Percentiles rank a stretch among this genome's conserved stretches.
Conservation (phyloP, 1,139 yeast species). For the Blastobotrys indianensis region DNA sequence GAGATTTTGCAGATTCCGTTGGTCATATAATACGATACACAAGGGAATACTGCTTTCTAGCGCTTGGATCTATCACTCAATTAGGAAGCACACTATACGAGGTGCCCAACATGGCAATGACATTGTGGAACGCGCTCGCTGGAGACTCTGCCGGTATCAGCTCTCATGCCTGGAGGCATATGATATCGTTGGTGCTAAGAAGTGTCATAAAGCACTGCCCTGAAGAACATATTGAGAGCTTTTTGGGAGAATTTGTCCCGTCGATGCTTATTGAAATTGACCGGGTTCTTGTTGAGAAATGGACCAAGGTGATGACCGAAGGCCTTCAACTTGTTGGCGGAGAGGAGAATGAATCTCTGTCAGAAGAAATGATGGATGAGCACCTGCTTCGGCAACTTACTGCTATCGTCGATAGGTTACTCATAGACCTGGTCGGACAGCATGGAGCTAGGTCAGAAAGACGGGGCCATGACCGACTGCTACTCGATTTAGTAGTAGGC, state of each 20-base stretch:
- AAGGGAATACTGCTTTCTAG: conserved; percentile 87
- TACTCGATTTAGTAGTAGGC: conserved; percentile 58
- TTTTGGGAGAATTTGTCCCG: conserved; percentile 75
- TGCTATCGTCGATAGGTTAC: conserved; percentile 82
- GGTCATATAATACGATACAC: conserved; percentile 95
- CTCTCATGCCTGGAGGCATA: conserved; percentile 94
- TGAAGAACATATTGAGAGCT: conserved; percentile 53
- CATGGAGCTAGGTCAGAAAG: conserved; percentile 20
- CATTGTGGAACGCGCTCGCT: conserved; percentile 80
- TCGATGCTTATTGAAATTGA: conserved; percentile 69
- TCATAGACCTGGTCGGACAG: conserved; percentile 88
- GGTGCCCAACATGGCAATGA: conserved; percentile 70
- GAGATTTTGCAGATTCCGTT: conserved; percentile 98
- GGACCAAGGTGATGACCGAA: conserved; percentile 66
- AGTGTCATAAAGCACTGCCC: conserved; percentile 90
- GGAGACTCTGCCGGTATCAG: conserved; percentile 85
- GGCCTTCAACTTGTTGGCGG: conserved; percentile 65
- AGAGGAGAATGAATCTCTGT: conserved; percentile 67
- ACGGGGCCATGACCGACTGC: conserved; percentile 34
- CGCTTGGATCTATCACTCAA: conserved; percentile 85
- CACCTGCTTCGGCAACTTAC: conserved; percentile 88
- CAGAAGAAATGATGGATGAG: conserved; percentile 99
- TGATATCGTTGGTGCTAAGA: conserved; percentile 83
- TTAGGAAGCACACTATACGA: conserved; percentile 85
- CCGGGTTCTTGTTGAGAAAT: conserved; percentile 57